Evolutionary conservation across 345 rosid species (phyloP), one percentile per base, ranked within the genome.

Genomic region (Salix udensis): DNA sequence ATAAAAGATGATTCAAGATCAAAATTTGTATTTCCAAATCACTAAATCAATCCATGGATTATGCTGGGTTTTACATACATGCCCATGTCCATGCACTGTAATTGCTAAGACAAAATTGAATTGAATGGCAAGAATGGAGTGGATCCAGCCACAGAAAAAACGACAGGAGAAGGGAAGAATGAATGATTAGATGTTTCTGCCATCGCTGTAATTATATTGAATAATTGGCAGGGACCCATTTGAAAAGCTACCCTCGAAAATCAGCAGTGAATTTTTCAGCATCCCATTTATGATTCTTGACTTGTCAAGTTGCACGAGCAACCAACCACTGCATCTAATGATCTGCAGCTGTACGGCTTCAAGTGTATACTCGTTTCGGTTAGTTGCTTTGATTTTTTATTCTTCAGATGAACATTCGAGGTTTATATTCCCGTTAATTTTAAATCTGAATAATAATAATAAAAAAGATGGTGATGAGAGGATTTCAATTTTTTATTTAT

Each of bases 231-330:
- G 77, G 75, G 77, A 1, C 80, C 73, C 77, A 31, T 19, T 31
- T 6, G 21, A 7, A 21, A 44, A 30, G 66, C 70, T 70, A 67
- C 52, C 67, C 12, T 67, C 71, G n/a, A 76, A 76, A 69, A 30
- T 21, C 70, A 67, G 50, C 74, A 34, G 73, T 74, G 36, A 75
- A 30, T 37, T 44, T 53, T 61, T 37, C 23, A 28, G 21, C 24
- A 24, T 19, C 13, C 19, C 7, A 12, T 34, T 36, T 28, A 52
- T 60, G 78, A 76, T 80, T 70, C 46, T 42, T 58, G 79, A 78
- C 81, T 73, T 31, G 62, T 80, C 81, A 68, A 71, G 78, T 68
- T 37, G 82, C 86, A 81, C 80, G 80, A 78, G 78, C 74, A 46
- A 67, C 78, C 52, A 31, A 67, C 78, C 52, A 31, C 77, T 60